Evolutionary conservation across 192 early-diverging fungal species (phyloP).

Genomic region (Diversispora eburnea): DNA sequence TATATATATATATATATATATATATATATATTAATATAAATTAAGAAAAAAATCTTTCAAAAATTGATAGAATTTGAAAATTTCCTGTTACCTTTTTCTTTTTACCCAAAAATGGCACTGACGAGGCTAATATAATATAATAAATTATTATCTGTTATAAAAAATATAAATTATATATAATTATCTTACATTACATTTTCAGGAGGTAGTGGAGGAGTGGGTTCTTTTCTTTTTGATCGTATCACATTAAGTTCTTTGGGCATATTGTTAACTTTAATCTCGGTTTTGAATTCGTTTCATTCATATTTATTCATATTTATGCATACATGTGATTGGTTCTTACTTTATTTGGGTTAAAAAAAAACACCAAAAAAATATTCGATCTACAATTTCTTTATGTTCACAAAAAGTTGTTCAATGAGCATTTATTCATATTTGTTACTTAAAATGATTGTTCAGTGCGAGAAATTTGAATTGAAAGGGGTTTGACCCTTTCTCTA

Average conservation of each 20-base stretch:
- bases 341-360: too few species aligned
- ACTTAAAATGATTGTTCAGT: too few species aligned
- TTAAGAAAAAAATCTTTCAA: neutral
- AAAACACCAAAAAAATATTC: too few species aligned
- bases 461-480: too few species aligned
- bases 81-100: slow-evolving; percentile 4
- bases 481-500: too few species aligned
- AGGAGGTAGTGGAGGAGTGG: neutral
- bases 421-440: too few species aligned
- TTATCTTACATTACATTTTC: slow-evolving; percentile 12
- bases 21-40: neutral
- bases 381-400: too few species aligned
- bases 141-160: neutral
- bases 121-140: slow-evolving; percentile 2
- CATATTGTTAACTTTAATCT: neutral
- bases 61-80: neutral
- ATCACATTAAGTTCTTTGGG: slow-evolving; percentile 11
- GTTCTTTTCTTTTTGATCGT: neutral
- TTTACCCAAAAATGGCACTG: slow-evolving; percentile 29
- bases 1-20: neutral
- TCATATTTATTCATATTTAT: too few species aligned
- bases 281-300: too few species aligned
- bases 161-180: neutral
- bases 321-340: too few species aligned
- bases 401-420: too few species aligned